Evolutionary conservation across 768 basidiomycete species (phyloP).

Genomic region (Naganishia vaughanmartiniae): DNA sequence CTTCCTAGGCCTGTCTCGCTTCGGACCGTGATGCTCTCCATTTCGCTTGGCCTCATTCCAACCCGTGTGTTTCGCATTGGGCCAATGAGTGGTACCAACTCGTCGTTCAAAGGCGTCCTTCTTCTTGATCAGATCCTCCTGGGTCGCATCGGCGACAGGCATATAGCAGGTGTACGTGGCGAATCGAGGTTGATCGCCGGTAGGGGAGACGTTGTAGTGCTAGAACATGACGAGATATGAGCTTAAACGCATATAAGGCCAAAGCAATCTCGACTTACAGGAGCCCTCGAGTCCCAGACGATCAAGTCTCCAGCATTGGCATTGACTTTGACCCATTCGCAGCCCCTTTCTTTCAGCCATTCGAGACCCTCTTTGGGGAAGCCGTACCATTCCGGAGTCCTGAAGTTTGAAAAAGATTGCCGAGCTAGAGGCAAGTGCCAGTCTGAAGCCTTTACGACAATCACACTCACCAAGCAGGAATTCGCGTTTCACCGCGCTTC

Average conservation of each 20-base stretch:
- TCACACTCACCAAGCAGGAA: constrained; percentile 17
- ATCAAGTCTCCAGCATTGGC: constrained; percentile 48
- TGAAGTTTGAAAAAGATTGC: background rate
- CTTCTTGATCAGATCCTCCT: constrained; percentile 34
- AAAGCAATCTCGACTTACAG: constrained; percentile 9
- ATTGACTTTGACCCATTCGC: constrained; percentile 43
- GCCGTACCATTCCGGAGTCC: constrained; percentile 35
- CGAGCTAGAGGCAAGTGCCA: background rate
- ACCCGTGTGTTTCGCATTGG: constrained; percentile 30
- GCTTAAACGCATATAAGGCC: background rate
- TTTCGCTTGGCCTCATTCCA: constrained; percentile 30
- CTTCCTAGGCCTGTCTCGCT: constrained; percentile 26
- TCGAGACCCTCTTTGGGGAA: constrained; percentile 39
- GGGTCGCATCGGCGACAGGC: constrained; percentile 34
- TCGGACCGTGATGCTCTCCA: constrained; percentile 25
- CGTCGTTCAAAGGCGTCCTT: constrained; percentile 31
- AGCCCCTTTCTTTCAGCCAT: constrained; percentile 47
- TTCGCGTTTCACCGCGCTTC: constrained; percentile 36
- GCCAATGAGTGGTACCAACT: constrained; percentile 35
- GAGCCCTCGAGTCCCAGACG: constrained; percentile 42
- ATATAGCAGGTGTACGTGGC: constrained; percentile 44
- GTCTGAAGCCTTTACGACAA: background rate
- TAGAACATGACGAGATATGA: constrained; percentile 22
- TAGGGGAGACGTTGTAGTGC: constrained; percentile 42
- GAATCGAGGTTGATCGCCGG: constrained; percentile 33